These are phyloP conservation scores for Glycyrrhiza uralensis DNA, from an alignment of 306 rosid genomes.

Conservation along the genomic window DNA sequence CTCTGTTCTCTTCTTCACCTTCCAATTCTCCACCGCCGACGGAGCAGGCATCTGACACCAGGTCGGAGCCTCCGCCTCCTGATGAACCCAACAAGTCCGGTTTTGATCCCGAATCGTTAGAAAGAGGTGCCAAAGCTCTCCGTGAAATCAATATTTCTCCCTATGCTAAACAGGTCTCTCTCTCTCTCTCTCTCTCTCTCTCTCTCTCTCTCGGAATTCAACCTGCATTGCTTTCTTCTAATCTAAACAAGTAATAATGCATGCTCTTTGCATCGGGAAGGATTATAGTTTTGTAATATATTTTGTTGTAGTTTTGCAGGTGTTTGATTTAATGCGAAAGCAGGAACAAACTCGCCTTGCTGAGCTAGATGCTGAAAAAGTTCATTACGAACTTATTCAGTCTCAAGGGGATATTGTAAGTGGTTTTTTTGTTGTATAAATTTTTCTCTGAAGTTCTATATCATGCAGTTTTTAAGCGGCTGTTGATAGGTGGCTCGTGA, in stretches of 20 bases:
- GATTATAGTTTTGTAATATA: constrained; percentile 3
- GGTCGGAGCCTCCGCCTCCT: constrained; percentile 48
- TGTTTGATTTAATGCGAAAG: constrained; percentile 70
- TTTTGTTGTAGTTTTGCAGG: constrained; percentile 45
- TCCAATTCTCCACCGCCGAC: constrained; percentile 40
- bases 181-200: too few relatives aligned
- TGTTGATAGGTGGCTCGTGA: background rate
- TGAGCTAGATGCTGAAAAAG: constrained; percentile 78
- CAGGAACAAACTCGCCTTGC: constrained; percentile 82
- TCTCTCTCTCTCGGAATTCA: too few relatives aligned
- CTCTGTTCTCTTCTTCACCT: constrained; percentile 49
- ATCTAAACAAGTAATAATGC: background rate
- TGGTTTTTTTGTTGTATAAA: constrained; percentile 12
- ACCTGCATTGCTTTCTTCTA: background rate
- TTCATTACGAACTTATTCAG: constrained; percentile 67
- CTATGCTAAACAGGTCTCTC: constrained; percentile 56
- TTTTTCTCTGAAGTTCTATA: background rate
- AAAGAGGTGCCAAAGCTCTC: constrained; percentile 90
- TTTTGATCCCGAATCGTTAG: constrained; percentile 79
- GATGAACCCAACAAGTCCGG: constrained; percentile 76
- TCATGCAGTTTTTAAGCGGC: background rate
- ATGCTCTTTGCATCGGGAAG: background rate
- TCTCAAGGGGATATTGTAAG: constrained; percentile 74
- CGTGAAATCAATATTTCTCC: constrained; percentile 73
- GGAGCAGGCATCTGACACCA: constrained; percentile 39